Base-by-base conservation (phyloP, 805 yeast species). In the Schizosaccharomyces octosporus region DNA sequence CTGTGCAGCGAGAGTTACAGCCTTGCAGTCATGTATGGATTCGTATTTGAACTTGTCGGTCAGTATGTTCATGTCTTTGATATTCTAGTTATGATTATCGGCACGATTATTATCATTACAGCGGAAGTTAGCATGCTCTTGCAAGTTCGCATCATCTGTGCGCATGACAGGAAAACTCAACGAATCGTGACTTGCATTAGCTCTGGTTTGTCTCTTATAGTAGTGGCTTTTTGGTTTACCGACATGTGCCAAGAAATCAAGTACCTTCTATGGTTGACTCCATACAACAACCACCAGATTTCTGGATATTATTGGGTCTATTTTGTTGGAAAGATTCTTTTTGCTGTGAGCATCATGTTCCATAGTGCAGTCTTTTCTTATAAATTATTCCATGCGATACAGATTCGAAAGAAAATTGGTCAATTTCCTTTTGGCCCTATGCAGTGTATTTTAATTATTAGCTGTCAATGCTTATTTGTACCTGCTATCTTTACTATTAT, bases 371-470 rank as follows among this genome's bases (percentile, higher is more conserved):
- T 86, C 41, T 74, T 90, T 45, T 69, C 81, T 5, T 66, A 73
- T n/a, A 93, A 90, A 69, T 75, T 93, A 60, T 69, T 76, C 31
- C 62, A 78, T 58, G 95, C 95, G 0, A 78, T 87, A 31, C 76
- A 81, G 62, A 78, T 87, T 4, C 79, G 98, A 70, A 76, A 87
- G 61, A 79, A 73, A 64, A 70, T 89, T 60, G 98, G 98, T 0
- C 73, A 87, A 63, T 81, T 77, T 67, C 95, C 87, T 69, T 87
- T 89, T 67, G 89, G 84, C 64, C 81, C 85, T 31, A 80, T 85
- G 69, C 95, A 87, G 69, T 80, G 88, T 43, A 72, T 93, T 57
- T 72, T 87, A 63, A 83, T 89, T 62, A 86, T 86, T 90, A 74
- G 87, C 0, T 72, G 81, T 15, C 97, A 93, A 70, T 82, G 95